Conservation (phyloP, 169 alveolate species). For the Plasmodium inui region DNA sequence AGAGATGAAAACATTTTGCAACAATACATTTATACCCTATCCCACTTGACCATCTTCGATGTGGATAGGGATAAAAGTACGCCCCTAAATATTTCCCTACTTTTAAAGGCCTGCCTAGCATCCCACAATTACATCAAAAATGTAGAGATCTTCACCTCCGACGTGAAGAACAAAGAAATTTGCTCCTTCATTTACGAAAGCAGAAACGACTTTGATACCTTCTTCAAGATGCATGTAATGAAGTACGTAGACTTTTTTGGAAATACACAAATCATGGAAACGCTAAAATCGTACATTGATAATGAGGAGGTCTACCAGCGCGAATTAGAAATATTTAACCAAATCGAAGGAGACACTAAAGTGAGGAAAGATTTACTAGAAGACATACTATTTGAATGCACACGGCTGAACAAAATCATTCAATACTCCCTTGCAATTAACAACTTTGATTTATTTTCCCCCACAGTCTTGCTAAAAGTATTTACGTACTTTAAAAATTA, state of each 20-base stretch:
- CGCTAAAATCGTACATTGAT: conserved; percentile 15
- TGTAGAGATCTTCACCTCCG: conserved; percentile 46
- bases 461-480: conserved; percentile 15
- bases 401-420: conserved; percentile 41
- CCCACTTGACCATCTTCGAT: conserved; percentile 58
- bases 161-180: conserved; percentile 34
- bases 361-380: conserved; percentile 24
- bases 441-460: conserved; percentile 26
- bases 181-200: conserved; percentile 59
- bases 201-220: conserved; percentile 28
- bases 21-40: conserved; percentile 61
- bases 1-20: conserved; percentile 30
- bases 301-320: conserved; percentile 22
- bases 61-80: conserved; percentile 50
- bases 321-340: conserved; percentile 39
- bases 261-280: conserved; percentile 10
- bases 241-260: conserved; percentile 37
- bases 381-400: conserved; percentile 56
- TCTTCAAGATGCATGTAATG: conserved; percentile 30
- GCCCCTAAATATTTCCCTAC: conserved; percentile 39
- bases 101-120: conserved; percentile 63
- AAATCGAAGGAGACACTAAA: conserved; percentile 19
- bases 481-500: conserved; percentile 44
- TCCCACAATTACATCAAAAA: conserved; percentile 59
- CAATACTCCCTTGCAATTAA: conserved; percentile 64